phyloP scores from a whole-genome alignment of 2,329 filamentous ascomycete species.

The Phoma herbarum region DNA sequence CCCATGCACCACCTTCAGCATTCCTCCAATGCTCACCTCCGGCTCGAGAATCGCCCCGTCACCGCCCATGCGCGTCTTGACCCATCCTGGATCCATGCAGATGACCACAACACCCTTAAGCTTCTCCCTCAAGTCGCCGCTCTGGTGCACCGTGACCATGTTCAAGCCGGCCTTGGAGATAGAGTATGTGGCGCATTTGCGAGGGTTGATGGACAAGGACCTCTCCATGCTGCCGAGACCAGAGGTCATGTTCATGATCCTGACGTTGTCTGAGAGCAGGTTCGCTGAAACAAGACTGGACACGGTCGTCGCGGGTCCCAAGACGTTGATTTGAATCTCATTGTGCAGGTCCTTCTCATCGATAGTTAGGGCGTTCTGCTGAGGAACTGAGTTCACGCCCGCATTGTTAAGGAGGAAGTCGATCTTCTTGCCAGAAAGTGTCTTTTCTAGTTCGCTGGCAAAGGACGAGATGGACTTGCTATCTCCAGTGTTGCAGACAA shows the following conservation, averaged over 20 bases:
- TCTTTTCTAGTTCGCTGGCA: not conserved
- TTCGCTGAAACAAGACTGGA: not conserved
- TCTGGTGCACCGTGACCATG: not conserved
- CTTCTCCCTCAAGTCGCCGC: not conserved
- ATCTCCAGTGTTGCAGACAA: constrained; percentile 1
- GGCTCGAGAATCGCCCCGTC: constrained; percentile 1
- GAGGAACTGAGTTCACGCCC: constrained; percentile 4
- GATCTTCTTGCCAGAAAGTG: not conserved
- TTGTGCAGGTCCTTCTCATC: constrained; percentile 2
- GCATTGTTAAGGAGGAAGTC: constrained; percentile 6
- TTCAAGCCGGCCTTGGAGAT: not conserved
- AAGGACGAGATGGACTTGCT: constrained; percentile 4
- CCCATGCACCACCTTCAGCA: not conserved
- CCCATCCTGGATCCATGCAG: constrained; percentile 7
- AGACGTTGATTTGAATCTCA: constrained; percentile 4
- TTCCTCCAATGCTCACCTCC: not conserved
- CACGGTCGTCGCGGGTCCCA: not conserved
- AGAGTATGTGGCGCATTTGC: not conserved
- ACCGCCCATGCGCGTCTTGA: constrained; percentile 6
- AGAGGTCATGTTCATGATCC: not conserved
- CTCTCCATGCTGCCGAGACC: not conserved
- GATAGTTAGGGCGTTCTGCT: constrained; percentile 1
- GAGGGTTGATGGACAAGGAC: not conserved
- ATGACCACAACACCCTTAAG: constrained; percentile 3
- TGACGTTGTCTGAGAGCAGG: not conserved